Base-by-base conservation (phyloP, 805 yeast genomes). In the Lipomyces spencermartinsiae region DNA sequence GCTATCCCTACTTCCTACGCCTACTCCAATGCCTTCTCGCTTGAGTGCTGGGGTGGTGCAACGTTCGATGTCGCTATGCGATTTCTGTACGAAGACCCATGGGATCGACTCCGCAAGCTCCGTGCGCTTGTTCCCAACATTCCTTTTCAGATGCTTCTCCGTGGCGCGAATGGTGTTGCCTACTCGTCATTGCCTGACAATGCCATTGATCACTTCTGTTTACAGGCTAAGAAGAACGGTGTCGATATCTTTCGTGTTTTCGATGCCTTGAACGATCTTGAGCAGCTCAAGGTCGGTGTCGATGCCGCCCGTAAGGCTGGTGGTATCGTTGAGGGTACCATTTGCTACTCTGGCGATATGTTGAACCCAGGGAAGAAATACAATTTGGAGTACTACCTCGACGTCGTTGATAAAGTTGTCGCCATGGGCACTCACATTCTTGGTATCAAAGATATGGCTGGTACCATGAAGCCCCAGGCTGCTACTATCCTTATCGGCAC, bases 1-100 rank as follows among this genome's bases (percentile, higher is more conserved):
- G 99, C 99, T 29, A 93, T 93, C 68, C 87, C 96, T 66, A 95
- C 99, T 37, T 91, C 97, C 2, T 89, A 90, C 77, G 98, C 97
- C 29, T 82, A 93, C 74, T 81, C 89, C 72, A 93, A 94, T 72
- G 97, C 97, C 2, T 95, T 93, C 80, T 95, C 99, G 25, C 83
- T 95, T 64, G 99, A 95, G 83, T 95, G 98, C 84, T 95, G 99
- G 99, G 99, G 99, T 82, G 99, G 99, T 82, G 99, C 99, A 64
- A 95, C 99, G 51, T 95, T 95, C 76, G 99, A 95, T 78, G 99
- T 95, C 64, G 90, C 97, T 64, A 93, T 94, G 98, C 88, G 99
- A 81, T 95, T 95, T 86, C 85, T 95, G 76, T 92, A 94, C 80
- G 99, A 95, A 84, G 98, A 93, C 79, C 99, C 99, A 73, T 95